phyloP scores from a whole-genome alignment of 176 grass and related monocot genomes.

The Zea luxurians region DNA sequence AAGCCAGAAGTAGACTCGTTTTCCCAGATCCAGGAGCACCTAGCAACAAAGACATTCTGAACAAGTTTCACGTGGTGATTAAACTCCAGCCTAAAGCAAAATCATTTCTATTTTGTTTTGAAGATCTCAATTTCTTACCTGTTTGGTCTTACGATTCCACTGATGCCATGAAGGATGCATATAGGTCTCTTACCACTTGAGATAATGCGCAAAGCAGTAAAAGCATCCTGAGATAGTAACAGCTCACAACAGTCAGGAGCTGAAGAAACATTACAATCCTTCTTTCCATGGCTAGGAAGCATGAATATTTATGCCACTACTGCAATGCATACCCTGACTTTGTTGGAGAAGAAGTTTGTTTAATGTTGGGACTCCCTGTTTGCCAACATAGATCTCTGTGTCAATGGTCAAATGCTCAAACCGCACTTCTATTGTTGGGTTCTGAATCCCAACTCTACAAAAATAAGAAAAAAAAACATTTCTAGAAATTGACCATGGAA shows the following conservation, averaged over 20 bases:
- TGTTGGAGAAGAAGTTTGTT: constrained; percentile 95
- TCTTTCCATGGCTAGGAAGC: background rate
- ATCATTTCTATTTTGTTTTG: background rate
- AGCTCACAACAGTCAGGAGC: constrained; percentile 38
- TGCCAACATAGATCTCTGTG: constrained; percentile 79
- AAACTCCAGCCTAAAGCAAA: background rate
- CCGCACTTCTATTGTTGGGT: constrained; percentile 87
- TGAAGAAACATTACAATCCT: background rate
- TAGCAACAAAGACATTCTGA: constrained; percentile 90
- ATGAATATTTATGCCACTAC: background rate
- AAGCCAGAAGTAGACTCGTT: constrained; percentile 77
- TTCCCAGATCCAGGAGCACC: constrained; percentile 94
- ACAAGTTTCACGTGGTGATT: background rate
- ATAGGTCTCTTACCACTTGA: constrained; percentile 67
- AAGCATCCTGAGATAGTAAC: constrained; percentile 44
- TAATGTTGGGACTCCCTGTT: constrained; percentile 70
- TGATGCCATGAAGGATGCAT: constrained; percentile 77
- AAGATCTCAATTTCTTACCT: constrained; percentile 46
- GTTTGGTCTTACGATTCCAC: constrained; percentile 70
- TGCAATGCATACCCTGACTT: constrained; percentile 54
- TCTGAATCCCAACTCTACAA: constrained; percentile 80
- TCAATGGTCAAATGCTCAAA: constrained; percentile 83
- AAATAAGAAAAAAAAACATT: constrained; percentile 24
- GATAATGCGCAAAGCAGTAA: constrained; percentile 67
- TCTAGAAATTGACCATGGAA: constrained; percentile 56